phyloP scores from a whole-genome alignment of 2,329 filamentous ascomycete genomes.

The Xylariales sp. region DNA sequence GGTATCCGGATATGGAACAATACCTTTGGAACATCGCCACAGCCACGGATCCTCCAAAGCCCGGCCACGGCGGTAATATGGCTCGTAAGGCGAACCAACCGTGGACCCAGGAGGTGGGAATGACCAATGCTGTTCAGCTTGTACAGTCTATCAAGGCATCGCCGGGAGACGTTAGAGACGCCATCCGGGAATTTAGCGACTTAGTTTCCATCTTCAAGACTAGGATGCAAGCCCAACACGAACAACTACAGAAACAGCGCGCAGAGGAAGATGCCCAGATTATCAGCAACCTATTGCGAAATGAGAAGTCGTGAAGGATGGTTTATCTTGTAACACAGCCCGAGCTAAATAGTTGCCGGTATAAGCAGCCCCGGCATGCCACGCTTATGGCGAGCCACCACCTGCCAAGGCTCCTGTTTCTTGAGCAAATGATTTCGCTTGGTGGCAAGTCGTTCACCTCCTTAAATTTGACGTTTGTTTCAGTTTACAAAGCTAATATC shows the following conservation, averaged over 20 bases:
- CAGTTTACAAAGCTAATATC: neutral
- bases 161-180: constrained; percentile 67
- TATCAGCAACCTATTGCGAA: constrained; percentile 35
- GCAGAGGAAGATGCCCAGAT: constrained; percentile 59
- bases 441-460: constrained; percentile 1
- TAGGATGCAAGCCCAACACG: constrained; percentile 49
- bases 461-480: neutral
- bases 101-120: constrained; percentile 70
- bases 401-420: neutral
- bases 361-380: neutral
- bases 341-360: neutral
- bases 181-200: constrained; percentile 69
- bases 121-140: constrained; percentile 65
- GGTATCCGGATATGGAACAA: constrained; percentile 46
- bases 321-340: neutral
- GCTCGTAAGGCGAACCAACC: constrained; percentile 47
- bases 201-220: constrained; percentile 61
- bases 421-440: neutral
- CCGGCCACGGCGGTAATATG: constrained; percentile 19
- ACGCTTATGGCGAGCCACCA: neutral
- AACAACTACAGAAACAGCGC: constrained; percentile 58
- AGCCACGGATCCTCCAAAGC: constrained; percentile 48
- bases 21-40: constrained; percentile 47
- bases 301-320: constrained; percentile 32
- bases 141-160: constrained; percentile 63